Conservation (phyloP, 2,329 filamentous ascomycete genomes). For the Venturia asperata region DNA sequence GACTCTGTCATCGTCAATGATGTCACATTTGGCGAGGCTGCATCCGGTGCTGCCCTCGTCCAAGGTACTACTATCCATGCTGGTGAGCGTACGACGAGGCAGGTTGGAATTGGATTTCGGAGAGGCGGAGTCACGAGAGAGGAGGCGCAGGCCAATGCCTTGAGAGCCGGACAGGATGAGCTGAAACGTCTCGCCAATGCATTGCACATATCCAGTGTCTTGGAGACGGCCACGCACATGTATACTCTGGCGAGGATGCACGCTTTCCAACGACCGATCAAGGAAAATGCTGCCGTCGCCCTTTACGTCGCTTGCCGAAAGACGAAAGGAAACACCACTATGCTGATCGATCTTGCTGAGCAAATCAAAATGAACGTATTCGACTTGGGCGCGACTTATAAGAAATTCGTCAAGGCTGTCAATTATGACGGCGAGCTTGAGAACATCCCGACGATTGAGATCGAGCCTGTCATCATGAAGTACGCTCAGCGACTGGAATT, state of each 20-base stretch:
- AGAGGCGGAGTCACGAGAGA: conserved; percentile 44
- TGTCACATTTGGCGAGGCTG: conserved; percentile 81
- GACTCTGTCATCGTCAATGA: conserved; percentile 89
- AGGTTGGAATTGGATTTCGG: conserved; percentile 45
- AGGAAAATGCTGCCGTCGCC: conserved; percentile 62
- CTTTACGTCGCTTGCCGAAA: conserved; percentile 83
- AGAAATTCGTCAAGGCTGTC: conserved; percentile 62
- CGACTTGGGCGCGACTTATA: conserved; percentile 83
- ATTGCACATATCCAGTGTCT: conserved; percentile 7
- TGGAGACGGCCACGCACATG: conserved; percentile 3
- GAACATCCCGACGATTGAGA: conserved; percentile 55
- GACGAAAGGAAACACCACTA: conserved; percentile 70
- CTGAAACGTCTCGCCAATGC: conserved; percentile 31
- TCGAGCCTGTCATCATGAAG: conserved; percentile 84
- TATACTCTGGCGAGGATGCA: conserved; percentile 18
- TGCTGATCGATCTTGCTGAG: conserved; percentile 95
- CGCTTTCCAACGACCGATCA: conserved; percentile 16
- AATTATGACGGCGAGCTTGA: conserved; percentile 53
- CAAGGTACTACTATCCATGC: conserved; percentile 84
- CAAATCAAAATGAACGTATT: conserved; percentile 79
- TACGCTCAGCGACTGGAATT: conserved; percentile 93
- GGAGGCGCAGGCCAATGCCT: conserved; percentile 54
- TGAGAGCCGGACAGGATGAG: conserved; percentile 41
- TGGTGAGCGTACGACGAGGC: conserved; percentile 72
- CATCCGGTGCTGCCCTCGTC: conserved; percentile 77